These are phyloP conservation scores for Macrotyloma uniflorum DNA, from an alignment of 306 rosid species.

Conservation along the genomic window DNA sequence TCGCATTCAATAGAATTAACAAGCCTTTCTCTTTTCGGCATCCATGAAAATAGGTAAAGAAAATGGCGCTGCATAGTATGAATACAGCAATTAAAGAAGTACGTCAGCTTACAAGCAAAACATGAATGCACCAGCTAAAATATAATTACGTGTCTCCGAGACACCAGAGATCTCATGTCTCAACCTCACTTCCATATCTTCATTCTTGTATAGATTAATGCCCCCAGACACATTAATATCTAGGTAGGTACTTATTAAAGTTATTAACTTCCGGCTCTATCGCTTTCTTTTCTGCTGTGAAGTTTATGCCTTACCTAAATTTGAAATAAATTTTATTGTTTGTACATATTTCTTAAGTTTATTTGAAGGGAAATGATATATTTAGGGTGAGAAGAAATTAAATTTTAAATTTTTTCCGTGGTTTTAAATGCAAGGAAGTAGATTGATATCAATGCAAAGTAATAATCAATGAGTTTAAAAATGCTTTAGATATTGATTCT, in stretches of 20 bases:
- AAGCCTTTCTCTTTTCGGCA: slow-evolving; percentile 3
- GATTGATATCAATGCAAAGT: not conserved
- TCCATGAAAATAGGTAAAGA: slow-evolving; percentile 70
- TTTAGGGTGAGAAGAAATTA: not conserved
- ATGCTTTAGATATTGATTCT: not conserved
- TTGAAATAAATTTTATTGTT: slow-evolving; percentile 34
- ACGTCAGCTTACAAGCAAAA: slow-evolving; percentile 75
- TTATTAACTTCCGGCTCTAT: slow-evolving; percentile 35
- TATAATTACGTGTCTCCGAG: not conserved
- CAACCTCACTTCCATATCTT: slow-evolving; percentile 27
- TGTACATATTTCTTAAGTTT: slow-evolving; percentile 33
- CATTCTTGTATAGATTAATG: slow-evolving; percentile 41
- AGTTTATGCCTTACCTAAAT: slow-evolving; percentile 27
- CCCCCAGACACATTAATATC: slow-evolving; percentile 36
- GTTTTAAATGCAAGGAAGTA: slow-evolving; percentile 15
- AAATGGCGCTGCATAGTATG: slow-evolving; percentile 77
- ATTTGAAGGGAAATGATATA: not conserved
- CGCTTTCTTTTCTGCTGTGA: slow-evolving; percentile 25
- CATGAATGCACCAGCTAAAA: slow-evolving; percentile 50
- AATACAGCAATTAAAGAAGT: slow-evolving; percentile 80
- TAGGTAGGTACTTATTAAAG: slow-evolving; percentile 30
- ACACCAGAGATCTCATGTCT: slow-evolving; percentile 1
- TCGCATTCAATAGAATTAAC: slow-evolving; percentile 22
- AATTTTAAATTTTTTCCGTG: not conserved
- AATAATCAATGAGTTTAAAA: not conserved